Evolutionary conservation across 2,329 filamentous ascomycete species (phyloP), one percentile per base, ranked within the genome.

Genomic region (Alternaria rosae): DNA sequence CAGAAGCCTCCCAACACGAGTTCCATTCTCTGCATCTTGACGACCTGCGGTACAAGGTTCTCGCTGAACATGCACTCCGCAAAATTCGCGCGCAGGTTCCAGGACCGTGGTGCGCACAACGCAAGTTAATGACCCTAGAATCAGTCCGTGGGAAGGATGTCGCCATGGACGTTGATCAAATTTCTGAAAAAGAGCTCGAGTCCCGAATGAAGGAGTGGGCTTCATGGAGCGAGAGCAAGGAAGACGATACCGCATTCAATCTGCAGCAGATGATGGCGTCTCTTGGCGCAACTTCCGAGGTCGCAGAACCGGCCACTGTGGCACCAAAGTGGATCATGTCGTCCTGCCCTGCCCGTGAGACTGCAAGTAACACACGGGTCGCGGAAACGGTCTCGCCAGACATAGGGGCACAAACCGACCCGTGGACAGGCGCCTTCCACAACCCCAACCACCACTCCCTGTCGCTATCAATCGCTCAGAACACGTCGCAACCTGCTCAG

Each of bases 1-100:
- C 47, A 51, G 56, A 59, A 26, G 48, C 42, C 8, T 28, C 30
- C 23, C 53, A 44, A 17, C 35, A 50, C 32, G 25, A 60, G n/a
- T 60, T 60, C 9, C 52, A 50, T 21, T 60, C 57, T 13, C 53
- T 41, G 35, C 32, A 60, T 56, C 52, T 56, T 26, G 57, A 60
- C 13, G 57, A 60, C 17, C 20, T 21, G 44, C 52, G 52, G 38
- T 82, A 82, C 68, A 76, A 69, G 43, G 43, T 54, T 5, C 12
- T 77, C 8, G 81, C 87, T 21, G 57, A 76, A 30, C 62, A 75
- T 47, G 83, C 82, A 4, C 69, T 74, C 83, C 50, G 61, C 60
- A 26, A 76, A 75, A 77, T 78, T 28, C 62, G 61, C 9, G 53
- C 67, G 17, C 67, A 74, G 45, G 66, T 76, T 20, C 57, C 67